Base-by-base conservation (phyloP, 179 eudicot genomes). In the Silene vulgaris region DNA sequence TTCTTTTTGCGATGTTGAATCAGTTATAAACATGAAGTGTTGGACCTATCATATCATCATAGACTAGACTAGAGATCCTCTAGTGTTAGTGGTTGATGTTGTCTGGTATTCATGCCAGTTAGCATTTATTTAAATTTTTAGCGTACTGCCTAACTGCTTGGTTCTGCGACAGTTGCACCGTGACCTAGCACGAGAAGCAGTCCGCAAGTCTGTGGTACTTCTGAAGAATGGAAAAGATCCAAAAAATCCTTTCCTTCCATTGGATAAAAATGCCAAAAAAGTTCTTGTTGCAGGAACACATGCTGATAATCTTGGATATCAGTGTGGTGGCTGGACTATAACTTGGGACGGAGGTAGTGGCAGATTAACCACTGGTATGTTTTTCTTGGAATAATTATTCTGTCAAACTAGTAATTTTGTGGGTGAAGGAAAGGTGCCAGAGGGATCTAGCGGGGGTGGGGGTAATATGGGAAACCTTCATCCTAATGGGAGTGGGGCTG, bases 131-230 rank as follows among this genome's bases (percentile, higher is more conserved):
- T 76, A 50, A 70, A 69, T 30, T 54, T 59, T 56, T 63, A 28
- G 32, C 50, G 28, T 29, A 45, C 16, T 52, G 71, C 37, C 66
- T 78, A 75, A 75, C 52, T 75, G 50, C 28, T 26, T 73, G 50
- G 28, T 60, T 69, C 52, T 71, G 67, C 78, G 32, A 19, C 88
- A 92, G 97, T 66, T 71, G 83, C 97, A 92, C 67, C 87, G 97
- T 74, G 94, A 90, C 32, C 77, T 92, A 81, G 96, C 96, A 30
- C 89, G 96, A 72, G 97, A 89, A 86, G 97, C 97, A 11, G 97
- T 90, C 76, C 87, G 96, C 23, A 90, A 88, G 80, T 92, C 96
- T 64, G 71, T 87, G 80, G 97, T 92, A 61, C 80, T 92, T 78
- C 69, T 92, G 54, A 92, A 92, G 78, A 92, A 92, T 80, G 96